These are phyloP conservation scores for Globisporangium cederbergense DNA, from an alignment of 352 stramenopile species.

Conservation along the genomic window DNA sequence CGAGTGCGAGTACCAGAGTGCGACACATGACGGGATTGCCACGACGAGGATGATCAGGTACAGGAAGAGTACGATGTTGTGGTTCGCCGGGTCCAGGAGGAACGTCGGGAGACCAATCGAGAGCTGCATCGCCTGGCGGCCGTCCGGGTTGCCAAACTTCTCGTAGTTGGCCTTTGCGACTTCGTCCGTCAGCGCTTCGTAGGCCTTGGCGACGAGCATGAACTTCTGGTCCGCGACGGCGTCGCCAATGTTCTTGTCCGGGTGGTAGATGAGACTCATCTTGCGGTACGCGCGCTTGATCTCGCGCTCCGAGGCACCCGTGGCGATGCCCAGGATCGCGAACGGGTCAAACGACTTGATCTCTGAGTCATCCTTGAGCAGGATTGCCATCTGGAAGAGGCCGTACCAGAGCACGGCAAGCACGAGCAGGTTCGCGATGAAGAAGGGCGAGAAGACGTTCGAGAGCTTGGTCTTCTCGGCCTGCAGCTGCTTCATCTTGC, in stretches of 20 bases:
- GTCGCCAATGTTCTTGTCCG: conserved; percentile 97
- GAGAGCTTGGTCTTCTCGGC: conserved; percentile 81
- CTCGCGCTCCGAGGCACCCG: conserved; percentile 85
- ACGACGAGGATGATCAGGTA: conserved; percentile 99
- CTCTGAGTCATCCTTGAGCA: conserved; percentile 94
- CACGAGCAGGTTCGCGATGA: conserved; percentile 74
- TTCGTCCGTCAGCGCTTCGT: conserved; percentile 95
- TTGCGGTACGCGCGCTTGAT: conserved; percentile 96
- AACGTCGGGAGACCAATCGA: conserved; percentile 97
- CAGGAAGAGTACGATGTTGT: conserved; percentile 97
- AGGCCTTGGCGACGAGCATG: conserved; percentile 95
- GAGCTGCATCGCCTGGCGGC: conserved; percentile 95
- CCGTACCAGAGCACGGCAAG: conserved; percentile 74
- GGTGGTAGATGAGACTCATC: conserved; percentile 91
- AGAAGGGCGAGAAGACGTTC: conserved; percentile 79
- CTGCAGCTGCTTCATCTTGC: conserved; percentile 85
- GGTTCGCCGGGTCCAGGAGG: conserved; percentile 95
- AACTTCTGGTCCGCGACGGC: conserved; percentile 97
- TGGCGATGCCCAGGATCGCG: conserved; percentile 93
- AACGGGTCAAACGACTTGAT: conserved; percentile 99
- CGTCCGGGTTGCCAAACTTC: conserved; percentile 98
- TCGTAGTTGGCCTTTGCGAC: conserved; percentile 97
- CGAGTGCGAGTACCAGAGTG: conserved; percentile 94
- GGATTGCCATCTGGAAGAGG: conserved; percentile 87
- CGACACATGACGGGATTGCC: conserved; percentile 95